Evolutionary conservation across 169 alveolate genomes (phyloP).

Genomic region (Plasmodium fragile): DNA sequence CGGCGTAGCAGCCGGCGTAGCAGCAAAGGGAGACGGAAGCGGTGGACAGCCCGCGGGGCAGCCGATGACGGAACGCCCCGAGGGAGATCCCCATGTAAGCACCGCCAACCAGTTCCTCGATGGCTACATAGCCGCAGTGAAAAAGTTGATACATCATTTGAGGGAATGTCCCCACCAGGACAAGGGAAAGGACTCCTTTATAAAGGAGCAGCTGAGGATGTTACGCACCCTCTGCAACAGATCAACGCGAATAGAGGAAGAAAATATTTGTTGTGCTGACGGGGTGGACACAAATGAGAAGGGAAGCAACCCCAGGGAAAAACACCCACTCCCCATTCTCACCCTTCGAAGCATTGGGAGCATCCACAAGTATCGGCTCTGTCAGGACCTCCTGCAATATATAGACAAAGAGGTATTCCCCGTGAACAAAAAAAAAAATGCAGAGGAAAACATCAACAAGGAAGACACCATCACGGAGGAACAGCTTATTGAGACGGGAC

Average conservation of each 20-base stretch:
- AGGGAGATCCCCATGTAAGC: background rate
- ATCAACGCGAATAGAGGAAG: background rate
- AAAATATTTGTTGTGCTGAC: background rate
- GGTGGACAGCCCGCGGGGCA: background rate
- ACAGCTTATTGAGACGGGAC: background rate
- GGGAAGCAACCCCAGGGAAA: background rate
- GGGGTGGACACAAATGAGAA: background rate
- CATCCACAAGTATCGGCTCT: constrained; percentile 43
- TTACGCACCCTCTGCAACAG: background rate
- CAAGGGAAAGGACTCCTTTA: background rate
- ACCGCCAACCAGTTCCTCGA: background rate
- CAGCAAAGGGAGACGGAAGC: background rate
- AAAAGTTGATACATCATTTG: background rate
- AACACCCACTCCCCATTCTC: constrained; percentile 29
- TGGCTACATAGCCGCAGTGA: background rate
- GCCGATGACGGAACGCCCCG: background rate
- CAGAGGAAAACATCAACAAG: background rate
- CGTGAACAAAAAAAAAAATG: background rate
- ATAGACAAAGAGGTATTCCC: constrained; percentile 11
- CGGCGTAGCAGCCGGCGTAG: background rate
- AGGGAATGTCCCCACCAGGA: background rate
- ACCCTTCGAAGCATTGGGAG: constrained; percentile 6
- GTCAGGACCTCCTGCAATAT: constrained; percentile 10
- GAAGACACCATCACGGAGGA: background rate
- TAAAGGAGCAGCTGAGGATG: background rate